Conservation (phyloP, 1,139 yeast species). For the Sugiyamaella novakii region DNA sequence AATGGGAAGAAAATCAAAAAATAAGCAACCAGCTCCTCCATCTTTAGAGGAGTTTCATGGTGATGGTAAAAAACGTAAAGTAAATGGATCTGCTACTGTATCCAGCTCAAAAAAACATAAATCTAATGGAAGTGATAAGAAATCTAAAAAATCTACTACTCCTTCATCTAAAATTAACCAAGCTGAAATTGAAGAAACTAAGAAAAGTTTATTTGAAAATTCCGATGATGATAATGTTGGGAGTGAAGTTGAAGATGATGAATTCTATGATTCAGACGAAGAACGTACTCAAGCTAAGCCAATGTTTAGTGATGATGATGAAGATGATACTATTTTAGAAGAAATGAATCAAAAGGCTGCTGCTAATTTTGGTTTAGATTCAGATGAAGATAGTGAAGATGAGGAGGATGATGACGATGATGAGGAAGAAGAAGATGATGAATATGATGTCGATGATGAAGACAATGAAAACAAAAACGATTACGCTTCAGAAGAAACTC, state of each 20-base stretch:
- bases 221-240: slow-evolving; percentile 51
- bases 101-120: slow-evolving; percentile 38
- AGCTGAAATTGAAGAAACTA: slow-evolving; percentile 70
- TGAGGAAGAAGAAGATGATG: slow-evolving; percentile 32
- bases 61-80: slow-evolving; percentile 48
- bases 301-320: slow-evolving; percentile 85
- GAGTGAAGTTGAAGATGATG: slow-evolving; percentile 51
- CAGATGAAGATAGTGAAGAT: slow-evolving; percentile 70
- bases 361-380: slow-evolving; percentile 81
- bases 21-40: slow-evolving; percentile 91
- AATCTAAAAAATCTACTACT: slow-evolving; percentile 38
- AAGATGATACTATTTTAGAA: slow-evolving; percentile 75
- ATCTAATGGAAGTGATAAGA: slow-evolving; percentile 37
- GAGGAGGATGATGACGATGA: slow-evolving; percentile 45
- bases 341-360: slow-evolving; percentile 87
- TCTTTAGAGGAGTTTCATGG: slow-evolving; percentile 77
- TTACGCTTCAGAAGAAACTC: slow-evolving; percentile 35
- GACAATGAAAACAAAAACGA: slow-evolving; percentile 36
- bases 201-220: slow-evolving; percentile 77
- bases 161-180: slow-evolving; percentile 51
- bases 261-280: slow-evolving; percentile 59
- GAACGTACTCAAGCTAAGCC: slow-evolving; percentile 58
- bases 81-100: slow-evolving; percentile 49
- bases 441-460: slow-evolving; percentile 31
- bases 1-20: slow-evolving; percentile 92